Base-by-base conservation (phyloP, 2,329 filamentous ascomycete genomes). In the Achaetomium macrosporum region DNA sequence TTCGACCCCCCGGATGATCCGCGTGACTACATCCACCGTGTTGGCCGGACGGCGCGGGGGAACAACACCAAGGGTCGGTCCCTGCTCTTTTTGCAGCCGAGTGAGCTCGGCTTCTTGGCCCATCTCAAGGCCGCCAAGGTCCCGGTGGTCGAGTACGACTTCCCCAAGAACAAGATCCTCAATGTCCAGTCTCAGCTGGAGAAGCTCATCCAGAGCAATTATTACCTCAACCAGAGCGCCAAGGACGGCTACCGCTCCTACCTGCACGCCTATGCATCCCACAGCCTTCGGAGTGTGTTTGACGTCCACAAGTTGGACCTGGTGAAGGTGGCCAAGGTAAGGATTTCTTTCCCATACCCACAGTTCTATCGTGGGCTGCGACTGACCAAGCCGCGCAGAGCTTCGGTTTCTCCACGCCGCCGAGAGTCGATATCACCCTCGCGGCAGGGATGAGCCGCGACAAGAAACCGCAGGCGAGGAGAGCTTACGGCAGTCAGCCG, bases 121-220 rank as follows among this genome's bases (percentile, higher is more conserved):
- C 88, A 96, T 66, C 79, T 99, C 57, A 95, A 95, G 72, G 87
- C 90, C 49, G 90, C 91, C 13, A 83, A 90, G 57, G 91, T 99
- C 1, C 93, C 93, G 2, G 85, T 99, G 7, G 89, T 95, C 29
- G 93, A 99, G 71, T 97, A 96, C 65, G 92, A 97, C 66, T 93
- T 99, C 66, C 92, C 92, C 1, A 77, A 83, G 52, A 91, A 88
- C 74, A 96, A 95, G 78, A 89, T 99, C 59, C 77, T 92, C 64
- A 93, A 95, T 65, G 84, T 95, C 61, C 85, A 95, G 74, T 83
- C 87, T 64, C 90, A 96, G 71, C 81, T 97, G 10, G 92, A 97
- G 77, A 93, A 92, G 73, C 80, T 97, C 60, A 95, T 99, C 64
- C 83, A 82, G 30, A 88, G 93, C 69, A 97, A 99, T 72, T 97